These are phyloP conservation scores for Pulveroboletus sp. DNA, from an alignment of 768 basidiomycete species.

Conservation along the genomic window DNA sequence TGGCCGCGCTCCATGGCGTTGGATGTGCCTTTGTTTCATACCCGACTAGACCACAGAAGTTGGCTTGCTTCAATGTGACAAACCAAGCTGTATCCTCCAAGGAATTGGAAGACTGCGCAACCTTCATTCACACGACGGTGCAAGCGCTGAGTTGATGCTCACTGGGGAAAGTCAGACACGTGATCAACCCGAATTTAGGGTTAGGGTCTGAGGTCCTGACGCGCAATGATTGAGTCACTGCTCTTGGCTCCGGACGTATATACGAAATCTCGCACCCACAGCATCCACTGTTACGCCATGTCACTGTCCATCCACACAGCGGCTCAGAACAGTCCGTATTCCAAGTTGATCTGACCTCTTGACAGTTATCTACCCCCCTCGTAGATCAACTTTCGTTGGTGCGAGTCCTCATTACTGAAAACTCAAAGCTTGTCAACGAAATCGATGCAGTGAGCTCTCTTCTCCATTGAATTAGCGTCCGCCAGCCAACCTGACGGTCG, in stretches of 20 bases:
- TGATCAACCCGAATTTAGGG: slow-evolving; percentile 17
- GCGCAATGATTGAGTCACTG: background rate
- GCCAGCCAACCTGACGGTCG: background rate
- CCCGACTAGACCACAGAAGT: too few relatives aligned
- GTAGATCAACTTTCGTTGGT: slow-evolving; percentile 70
- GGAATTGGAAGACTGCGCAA: too few relatives aligned
- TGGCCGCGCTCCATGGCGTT: too few relatives aligned
- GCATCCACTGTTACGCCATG: slow-evolving; percentile 26
- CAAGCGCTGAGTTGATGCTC: too few relatives aligned
- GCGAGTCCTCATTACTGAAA: slow-evolving; percentile 57
- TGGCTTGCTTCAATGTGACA: too few relatives aligned
- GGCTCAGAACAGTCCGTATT: slow-evolving; percentile 55
- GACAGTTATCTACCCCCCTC: background rate
- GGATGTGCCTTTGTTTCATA: too few relatives aligned
- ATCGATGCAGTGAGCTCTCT: slow-evolving; percentile 49
- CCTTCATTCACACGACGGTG: too few relatives aligned
- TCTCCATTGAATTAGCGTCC: accelerated
- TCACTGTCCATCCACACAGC: slow-evolving; percentile 53
- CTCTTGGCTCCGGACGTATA: background rate
- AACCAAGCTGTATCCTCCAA: too few relatives aligned
- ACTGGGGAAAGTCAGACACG: too few relatives aligned
- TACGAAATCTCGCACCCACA: background rate
- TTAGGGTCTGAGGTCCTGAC: slow-evolving; percentile 17
- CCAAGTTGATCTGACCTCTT: background rate
- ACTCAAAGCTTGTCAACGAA: slow-evolving; percentile 56